A percentile compares a stretch with the other conserved stretches of the same genome.
phyloP scores from a whole-genome alignment of 2,329 filamentous ascomycete genomes.

The Calonectria pteridis region DNA sequence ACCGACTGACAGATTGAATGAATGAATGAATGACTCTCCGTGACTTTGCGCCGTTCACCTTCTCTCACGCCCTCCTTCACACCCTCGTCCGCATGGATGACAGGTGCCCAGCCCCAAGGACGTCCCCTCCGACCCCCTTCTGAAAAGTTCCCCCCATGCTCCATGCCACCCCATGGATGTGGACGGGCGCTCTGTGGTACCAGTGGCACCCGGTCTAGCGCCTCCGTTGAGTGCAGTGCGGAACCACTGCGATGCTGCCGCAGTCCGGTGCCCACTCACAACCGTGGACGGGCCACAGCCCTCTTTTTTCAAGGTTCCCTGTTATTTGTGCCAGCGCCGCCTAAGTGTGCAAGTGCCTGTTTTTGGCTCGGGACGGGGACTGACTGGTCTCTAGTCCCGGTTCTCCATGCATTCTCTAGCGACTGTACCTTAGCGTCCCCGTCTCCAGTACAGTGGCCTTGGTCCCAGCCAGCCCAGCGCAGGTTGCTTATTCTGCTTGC shows the following conservation, averaged over 20 bases:
- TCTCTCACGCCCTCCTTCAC: slow-evolving; percentile 8
- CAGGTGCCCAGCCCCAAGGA: slow-evolving; percentile 25
- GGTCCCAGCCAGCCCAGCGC: slow-evolving; percentile 9
- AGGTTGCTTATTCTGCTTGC: slow-evolving; percentile 15
- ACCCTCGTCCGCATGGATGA: slow-evolving; percentile 26
- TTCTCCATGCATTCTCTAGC: slow-evolving; percentile 22
- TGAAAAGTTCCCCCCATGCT: slow-evolving; percentile 16
- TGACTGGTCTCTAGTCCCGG: slow-evolving; percentile 7
- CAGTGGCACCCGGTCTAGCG: slow-evolving; percentile 42
- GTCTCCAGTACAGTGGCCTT: slow-evolving; percentile 15
- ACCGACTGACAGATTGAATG: not conserved
- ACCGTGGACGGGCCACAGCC: slow-evolving; percentile 27
- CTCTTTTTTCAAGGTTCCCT: slow-evolving; percentile 39
- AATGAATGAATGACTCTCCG: slow-evolving; percentile 8
- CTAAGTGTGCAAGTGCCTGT: slow-evolving; percentile 4
- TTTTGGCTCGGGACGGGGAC: slow-evolving; percentile 12
- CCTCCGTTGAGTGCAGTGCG: slow-evolving; percentile 35
- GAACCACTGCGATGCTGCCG: slow-evolving; percentile 35
- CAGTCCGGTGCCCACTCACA: slow-evolving; percentile 26
- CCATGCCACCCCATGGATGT: slow-evolving; percentile 19
- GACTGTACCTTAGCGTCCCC: slow-evolving; percentile 15
- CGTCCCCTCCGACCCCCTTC: slow-evolving; percentile 23
- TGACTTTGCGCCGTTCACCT: slow-evolving; percentile 5
- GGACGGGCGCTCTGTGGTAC: slow-evolving; percentile 28
- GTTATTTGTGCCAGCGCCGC: slow-evolving; percentile 28